Evolutionary conservation across 78 protist species (phyloP), one percentile per base, ranked within the genome.

Genomic region (Fonticula alba): DNA sequence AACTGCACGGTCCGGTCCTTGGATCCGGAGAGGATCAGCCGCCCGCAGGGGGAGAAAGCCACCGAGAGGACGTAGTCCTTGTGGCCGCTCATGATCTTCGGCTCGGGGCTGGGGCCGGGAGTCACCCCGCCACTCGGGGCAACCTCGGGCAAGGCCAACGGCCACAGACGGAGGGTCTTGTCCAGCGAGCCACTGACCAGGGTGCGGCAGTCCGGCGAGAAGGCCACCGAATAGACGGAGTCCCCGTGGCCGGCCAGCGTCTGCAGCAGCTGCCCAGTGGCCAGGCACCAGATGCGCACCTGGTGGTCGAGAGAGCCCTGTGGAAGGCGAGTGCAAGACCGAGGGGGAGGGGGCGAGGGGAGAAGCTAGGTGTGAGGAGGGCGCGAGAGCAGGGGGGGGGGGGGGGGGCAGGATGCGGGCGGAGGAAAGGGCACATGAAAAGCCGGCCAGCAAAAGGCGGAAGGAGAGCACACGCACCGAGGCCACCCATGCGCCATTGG

Each of bases 111-210:
- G n/a, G 24, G 37, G 22, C 62, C 17, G 15, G 49, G 51, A 22
- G 20, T 13, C 33, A 47, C 58, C 20, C 10, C 24, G 15, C 10
- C 35, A 33, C 38, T 37, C n/a, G n/a, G n/a, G n/a, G n/a, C n/a
- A n/a, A n/a, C n/a, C n/a, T n/a, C n/a, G n/a, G 38, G 29, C 9
- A 54, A 54, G 59, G 22, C n/a, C 40, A 84, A 52, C 72, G 81
- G 83, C 93, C 93, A 87, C 19, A 86, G 56, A 43, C 74, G 69
- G 17, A 87, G 53, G 26, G 86, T 59, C 58, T 58, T 61, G 64
- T 87, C 93, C 15, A 87, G 72, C 17, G 82, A 71, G 27, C 88
- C 93, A 6, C 82, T 68, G 19, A 88, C 93, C 31, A 87, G 73
- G 29, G 62, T 43, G 66, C 3, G 10, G 5, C 70, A 88, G 37